phyloP scores from a whole-genome alignment of 768 basidiomycete species.

The Tremella fuciformis region DNA sequence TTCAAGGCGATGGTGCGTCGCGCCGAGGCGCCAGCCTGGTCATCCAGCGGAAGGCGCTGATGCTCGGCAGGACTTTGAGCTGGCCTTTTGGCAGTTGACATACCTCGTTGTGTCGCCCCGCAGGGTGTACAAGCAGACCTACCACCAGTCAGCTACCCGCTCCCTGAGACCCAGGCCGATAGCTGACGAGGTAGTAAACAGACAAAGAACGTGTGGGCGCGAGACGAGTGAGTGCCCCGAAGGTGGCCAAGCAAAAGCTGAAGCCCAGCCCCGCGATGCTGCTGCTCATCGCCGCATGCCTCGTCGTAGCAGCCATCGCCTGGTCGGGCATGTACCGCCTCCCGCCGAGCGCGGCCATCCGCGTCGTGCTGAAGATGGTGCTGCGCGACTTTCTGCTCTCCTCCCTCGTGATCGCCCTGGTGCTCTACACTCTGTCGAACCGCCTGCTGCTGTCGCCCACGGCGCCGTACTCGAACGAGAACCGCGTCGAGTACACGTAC shows the following conservation, averaged over 20 bases:
- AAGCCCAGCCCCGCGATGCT: conserved; percentile 71
- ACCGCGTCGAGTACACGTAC: conserved; percentile 84
- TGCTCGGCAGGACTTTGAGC: conserved; percentile 77
- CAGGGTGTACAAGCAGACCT: conserved; percentile 96
- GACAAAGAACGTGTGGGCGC: conserved; percentile 97
- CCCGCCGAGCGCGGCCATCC: conserved; percentile 59
- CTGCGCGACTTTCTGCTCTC: conserved; percentile 72
- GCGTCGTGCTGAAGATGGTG: conserved; percentile 75
- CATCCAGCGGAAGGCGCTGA: not conserved
- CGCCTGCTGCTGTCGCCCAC: conserved; percentile 64
- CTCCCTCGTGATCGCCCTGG: conserved; percentile 66
- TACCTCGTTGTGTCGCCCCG: conserved; percentile 89
- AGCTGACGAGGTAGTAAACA: conserved; percentile 57
- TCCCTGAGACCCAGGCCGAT: not conserved
- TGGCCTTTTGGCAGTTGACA: conserved; percentile 92
- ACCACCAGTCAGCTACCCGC: conserved; percentile 74
- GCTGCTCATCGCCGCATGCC: conserved; percentile 74
- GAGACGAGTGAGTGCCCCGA: conserved; percentile 65
- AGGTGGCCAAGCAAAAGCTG: conserved; percentile 8
- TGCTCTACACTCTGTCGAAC: conserved; percentile 66
- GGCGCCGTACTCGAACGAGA: conserved; percentile 59
- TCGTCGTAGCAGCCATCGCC: conserved; percentile 75
- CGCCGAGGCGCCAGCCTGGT: conserved; percentile 2
- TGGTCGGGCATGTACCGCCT: conserved; percentile 84
- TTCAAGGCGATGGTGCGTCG: conserved; percentile 78